phyloP scores from a whole-genome alignment of 805 yeast genomes.

The Schwanniomyces vanrijiae region DNA sequence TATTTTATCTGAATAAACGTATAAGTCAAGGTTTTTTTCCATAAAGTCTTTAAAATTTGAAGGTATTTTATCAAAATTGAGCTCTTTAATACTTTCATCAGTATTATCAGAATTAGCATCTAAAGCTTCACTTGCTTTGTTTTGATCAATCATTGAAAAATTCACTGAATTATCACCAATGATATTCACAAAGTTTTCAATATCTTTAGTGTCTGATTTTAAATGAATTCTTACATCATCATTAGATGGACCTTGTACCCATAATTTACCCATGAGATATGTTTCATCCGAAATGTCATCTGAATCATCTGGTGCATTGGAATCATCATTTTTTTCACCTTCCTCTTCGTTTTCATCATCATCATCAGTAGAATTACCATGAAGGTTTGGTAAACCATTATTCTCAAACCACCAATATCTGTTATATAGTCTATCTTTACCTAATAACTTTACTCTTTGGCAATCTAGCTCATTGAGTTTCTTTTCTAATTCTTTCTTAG shows the following conservation, averaged over 20 bases:
- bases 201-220: constrained; percentile 9
- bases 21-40: constrained; percentile 25
- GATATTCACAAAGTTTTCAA: constrained; percentile 13
- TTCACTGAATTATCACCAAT: background rate
- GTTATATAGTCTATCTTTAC: constrained; percentile 81
- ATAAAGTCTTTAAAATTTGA: constrained; percentile 21
- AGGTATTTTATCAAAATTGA: constrained; percentile 26
- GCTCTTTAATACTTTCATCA: constrained; percentile 4
- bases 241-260: constrained; percentile 86
- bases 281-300: constrained; percentile 52
- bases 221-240: constrained; percentile 39
- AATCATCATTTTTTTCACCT: constrained; percentile 16
- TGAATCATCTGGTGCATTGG: constrained; percentile 40
- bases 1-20: constrained; percentile 23
- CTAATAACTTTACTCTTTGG: constrained; percentile 74
- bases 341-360: constrained; percentile 42
- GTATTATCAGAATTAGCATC: background rate
- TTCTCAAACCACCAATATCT: constrained; percentile 95
- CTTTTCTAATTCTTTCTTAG: constrained; percentile 56
- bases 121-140: constrained; percentile 16
- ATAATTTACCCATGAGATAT: constrained; percentile 77
- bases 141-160: constrained; percentile 11
- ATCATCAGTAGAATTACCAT: constrained; percentile 36
- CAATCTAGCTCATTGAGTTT: constrained; percentile 68
- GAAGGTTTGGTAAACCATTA: constrained; percentile 69